Evolutionary conservation across 2,329 filamentous ascomycete species (phyloP), one percentile per base, ranked within the genome.

Genomic region (Madurella mycetomatis): DNA sequence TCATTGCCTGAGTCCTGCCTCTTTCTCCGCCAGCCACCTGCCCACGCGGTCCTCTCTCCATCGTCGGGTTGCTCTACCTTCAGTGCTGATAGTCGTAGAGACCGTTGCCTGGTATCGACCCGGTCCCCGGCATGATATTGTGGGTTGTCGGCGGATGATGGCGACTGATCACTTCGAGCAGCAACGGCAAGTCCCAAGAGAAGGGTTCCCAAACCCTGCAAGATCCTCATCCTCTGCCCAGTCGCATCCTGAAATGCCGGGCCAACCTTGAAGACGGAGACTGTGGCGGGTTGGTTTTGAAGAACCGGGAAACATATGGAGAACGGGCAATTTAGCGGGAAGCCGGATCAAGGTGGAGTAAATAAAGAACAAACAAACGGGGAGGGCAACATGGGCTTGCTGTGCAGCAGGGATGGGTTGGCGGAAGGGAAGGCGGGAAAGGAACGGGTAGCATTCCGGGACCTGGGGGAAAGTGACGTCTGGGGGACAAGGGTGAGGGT

Each of bases 161-260:
- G 17, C 13, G 18, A n/a, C 13, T 12, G 9, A 31, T 45, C 15
- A 9, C 53, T 15, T 9, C 41, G 30, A 4, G 47, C 46, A 4
- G 51, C 37, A 30, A 43, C 40, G 9, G 18, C 19, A 45, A 62
- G 53, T 43, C 62, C 60, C 43, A 60, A 31, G 15, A 64, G 41
- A 42, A 66, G 59, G 56, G 57, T 49, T 39, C 40, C 48, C 41
- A 65, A 48, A 49, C 52, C 61, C 60, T 57, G 55, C 53, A 39
- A 41, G 54, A 64, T 54, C 45, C 64, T 60, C 65, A 67, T 67
- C 47, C 58, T 60, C 54, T 55, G 52, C 43, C 41, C 49, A 25
- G 50, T 56, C 32, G 53, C 60, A 60, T 64, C 56, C 54, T 65
- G 48, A 13, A 49, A 42, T 19, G 45, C 17, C 15, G 49, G n/a